These are phyloP conservation scores for Staphylotrichum longicolle DNA, from an alignment of 495 filamentous ascomycete species.

Conservation along the genomic window DNA sequence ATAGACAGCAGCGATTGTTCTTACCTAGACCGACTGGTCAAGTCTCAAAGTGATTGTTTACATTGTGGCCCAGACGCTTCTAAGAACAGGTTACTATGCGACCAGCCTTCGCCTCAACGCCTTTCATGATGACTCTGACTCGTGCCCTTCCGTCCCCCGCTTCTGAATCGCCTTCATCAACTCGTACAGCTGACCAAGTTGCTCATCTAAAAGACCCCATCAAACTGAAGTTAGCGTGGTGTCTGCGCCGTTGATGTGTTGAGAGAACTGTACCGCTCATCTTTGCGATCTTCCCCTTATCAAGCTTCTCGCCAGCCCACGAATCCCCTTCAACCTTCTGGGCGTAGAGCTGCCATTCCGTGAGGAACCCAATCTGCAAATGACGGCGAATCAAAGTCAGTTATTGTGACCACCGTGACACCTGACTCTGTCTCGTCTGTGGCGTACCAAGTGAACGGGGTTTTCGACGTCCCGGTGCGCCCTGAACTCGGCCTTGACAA, in stretches of 20 bases:
- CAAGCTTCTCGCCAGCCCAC: constrained; percentile 77
- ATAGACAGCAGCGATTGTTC: too few species aligned
- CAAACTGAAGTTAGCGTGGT: too few species aligned
- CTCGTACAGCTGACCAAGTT: constrained; percentile 90
- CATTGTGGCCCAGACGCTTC: too few species aligned
- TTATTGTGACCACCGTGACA: too few species aligned
- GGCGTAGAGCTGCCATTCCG: constrained; percentile 93
- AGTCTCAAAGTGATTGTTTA: too few species aligned
- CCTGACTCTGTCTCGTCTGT: too few species aligned
- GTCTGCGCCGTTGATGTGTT: neutral
- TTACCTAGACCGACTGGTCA: too few species aligned
- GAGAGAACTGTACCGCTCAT: constrained; percentile 75
- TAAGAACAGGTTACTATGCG: too few species aligned
- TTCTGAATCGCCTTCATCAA: constrained; percentile 83
- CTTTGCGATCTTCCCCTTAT: constrained; percentile 76
- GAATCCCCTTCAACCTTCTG: constrained; percentile 82
- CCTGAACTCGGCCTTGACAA: constrained; percentile 87
- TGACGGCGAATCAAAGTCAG: too few species aligned
- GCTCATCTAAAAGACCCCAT: constrained; percentile 63
- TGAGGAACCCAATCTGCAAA: constrained; percentile 85
- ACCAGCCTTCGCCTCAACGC: too few species aligned
- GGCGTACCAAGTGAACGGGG: constrained; percentile 88
- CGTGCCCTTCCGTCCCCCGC: constrained; percentile 46
- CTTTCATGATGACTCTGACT: constrained; percentile 1
- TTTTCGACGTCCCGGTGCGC: constrained; percentile 81